Conservation (phyloP, 345 rosid species). For the Sisymbrium altissimum region DNA sequence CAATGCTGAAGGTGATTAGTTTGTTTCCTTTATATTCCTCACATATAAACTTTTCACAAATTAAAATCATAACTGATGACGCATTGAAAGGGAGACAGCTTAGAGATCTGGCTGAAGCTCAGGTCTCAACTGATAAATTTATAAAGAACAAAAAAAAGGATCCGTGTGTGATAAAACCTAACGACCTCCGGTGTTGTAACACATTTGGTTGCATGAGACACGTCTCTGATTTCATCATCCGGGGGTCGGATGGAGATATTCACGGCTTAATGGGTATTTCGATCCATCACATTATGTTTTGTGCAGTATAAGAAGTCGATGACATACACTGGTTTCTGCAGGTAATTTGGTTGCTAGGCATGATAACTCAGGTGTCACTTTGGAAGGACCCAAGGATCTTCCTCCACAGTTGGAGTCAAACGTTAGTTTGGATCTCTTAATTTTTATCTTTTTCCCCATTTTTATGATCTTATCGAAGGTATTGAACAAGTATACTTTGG, state of each 20-base stretch:
- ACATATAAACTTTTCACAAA: not conserved
- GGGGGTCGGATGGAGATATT: conserved; percentile 50
- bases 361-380: conserved; percentile 57
- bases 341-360: conserved; percentile 46
- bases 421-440: conserved; percentile 13
- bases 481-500: not conserved
- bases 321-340: conserved; percentile 44
- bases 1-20: conserved; percentile 64
- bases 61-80: conserved; percentile 35
- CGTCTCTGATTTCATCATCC: conserved; percentile 36
- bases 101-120: conserved; percentile 37
- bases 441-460: not conserved
- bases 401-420: conserved; percentile 20
- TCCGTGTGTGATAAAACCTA: conserved; percentile 35
- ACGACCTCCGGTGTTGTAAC: conserved; percentile 38
- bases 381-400: conserved; percentile 37
- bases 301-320: conserved; percentile 23
- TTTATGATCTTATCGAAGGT: not conserved
- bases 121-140: conserved; percentile 29
- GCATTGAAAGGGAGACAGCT: conserved; percentile 41
- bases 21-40: conserved; percentile 17
- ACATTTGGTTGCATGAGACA: conserved; percentile 40
- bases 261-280: conserved; percentile 35
- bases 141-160: conserved; percentile 21
- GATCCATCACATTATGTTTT: conserved; percentile 18